Evolutionary conservation across 2,329 filamentous ascomycete species (phyloP), one percentile per base, ranked within the genome.

Genomic region (Cladosporium sp.): DNA sequence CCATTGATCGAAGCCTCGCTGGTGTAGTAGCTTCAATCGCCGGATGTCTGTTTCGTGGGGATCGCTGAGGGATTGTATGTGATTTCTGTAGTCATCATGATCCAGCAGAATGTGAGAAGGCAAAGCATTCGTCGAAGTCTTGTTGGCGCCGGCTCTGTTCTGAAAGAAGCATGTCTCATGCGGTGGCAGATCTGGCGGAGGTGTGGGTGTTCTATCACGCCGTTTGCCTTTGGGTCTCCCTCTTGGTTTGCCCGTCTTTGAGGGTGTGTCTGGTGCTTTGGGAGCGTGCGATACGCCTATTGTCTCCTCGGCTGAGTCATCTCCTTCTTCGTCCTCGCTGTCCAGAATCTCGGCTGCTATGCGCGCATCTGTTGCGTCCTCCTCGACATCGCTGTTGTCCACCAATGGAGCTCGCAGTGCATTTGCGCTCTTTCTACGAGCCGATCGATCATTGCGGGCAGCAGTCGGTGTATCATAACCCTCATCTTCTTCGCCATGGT

Each of bases 151-250:
- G 0, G 91, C 88, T 57, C 92, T 89, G 75, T 96, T 97, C 74
- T 98, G 92, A 74, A 90, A 91, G 77, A 99, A 98, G 80, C 96
- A 99, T 70, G 91, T 86, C 77, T 98, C 95, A 74, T 97, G 92
- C 0, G 93, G 84, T 5, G 93, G 91, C 2, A 98, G 84, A 72
- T 97, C 87, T 61, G 88, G 85, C 21, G 94, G 92, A 3, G 92
- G 92, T 5, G 91, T 93, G 1, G 91, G 91, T 7, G 91, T 92
- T 65, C 86, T 87, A 72, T 88, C 86, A 64, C 85, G 71, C 77
- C 72, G 68, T 63, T 68, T 81, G 65, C 82, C 82, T 70, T 85
- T 87, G 0, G 86, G 86, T 73, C 85, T 80, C 58, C 83, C 84
- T 71, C 76, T 75, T 32, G 67, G 67, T 66, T 67, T 73, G 65